Evolutionary conservation across 495 filamentous ascomycete genomes (phyloP), one percentile per base, ranked within the genome.

Genomic region (Talaromyces ruber): DNA sequence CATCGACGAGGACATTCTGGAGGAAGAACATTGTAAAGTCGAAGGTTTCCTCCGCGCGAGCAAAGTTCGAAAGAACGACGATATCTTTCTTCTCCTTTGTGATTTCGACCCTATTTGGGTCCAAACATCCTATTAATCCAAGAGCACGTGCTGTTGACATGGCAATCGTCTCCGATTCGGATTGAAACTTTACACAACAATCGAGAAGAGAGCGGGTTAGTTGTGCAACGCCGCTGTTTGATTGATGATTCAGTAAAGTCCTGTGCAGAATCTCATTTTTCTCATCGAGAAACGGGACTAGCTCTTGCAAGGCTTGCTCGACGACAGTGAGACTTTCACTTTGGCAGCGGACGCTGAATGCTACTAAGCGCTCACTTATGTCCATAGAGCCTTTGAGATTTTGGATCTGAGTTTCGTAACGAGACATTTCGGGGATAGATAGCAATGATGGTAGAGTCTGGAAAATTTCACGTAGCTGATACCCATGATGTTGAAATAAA

Each of bases 291-390:
- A 87, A 97, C 4, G 78, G 76, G 12, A 84, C 76, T 9, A 99
- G 80, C 70, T 98, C 93, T 11, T 74, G 75, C 51, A 99, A 70
- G 24, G 91, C 89, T 66, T 90, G 87, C 37, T 86, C 79, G 8
- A 96, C 90, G 51, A 98, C 92, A 0, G 87, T 85, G 0, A 84
- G 79, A 72, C 91, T 96, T 66, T 98, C 94, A 67, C 92, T 90
- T 45, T 79, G 77, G 59, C 93, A 85, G 45, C 94, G 84, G 58
- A 81, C 75, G 59, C 84, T 81, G 56, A 97, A 92, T 16, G 88
- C 79, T 34, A 78, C 73, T 64, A 92, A 89, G 8, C 83, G 82
- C 52, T 82, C 83, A 63, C 82, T 81, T 21, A 83, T 77, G 66
- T 85, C 82, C 68, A 81, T 79, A 28, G 81, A 76, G 0, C 74